A percentile compares a stretch with the other conserved stretches of the same genome.
Evolutionary conservation across 1,284 basidiomycete genomes (phyloP).

Genomic region (Fomitopsis palustris): DNA sequence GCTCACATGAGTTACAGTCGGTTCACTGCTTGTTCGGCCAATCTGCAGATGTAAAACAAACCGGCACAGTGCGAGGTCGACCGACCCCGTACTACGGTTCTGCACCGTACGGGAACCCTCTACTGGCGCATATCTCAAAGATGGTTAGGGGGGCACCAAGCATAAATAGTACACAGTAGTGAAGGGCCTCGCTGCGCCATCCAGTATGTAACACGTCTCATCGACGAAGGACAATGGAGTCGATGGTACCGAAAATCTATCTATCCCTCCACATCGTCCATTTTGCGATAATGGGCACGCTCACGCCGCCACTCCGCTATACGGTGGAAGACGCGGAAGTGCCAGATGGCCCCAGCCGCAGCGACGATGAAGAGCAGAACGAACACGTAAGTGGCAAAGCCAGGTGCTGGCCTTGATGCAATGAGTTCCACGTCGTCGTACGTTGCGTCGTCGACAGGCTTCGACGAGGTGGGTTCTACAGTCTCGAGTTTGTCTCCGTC

Average conservation of each 20-base stretch:
- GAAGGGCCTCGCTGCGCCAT: too few species aligned
- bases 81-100: too few species aligned
- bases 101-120: too few species aligned
- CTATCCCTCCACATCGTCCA: conserved; percentile 53
- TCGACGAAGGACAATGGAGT: not conserved
- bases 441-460: conserved; percentile 1
- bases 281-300: conserved; percentile 43
- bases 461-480: conserved; percentile 3
- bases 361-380: conserved; percentile 14
- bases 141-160: too few species aligned
- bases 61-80: not conserved
- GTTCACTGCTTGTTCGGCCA: not conserved
- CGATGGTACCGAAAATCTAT: not conserved
- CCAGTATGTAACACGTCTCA: not conserved
- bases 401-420: conserved; percentile 19
- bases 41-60: not conserved
- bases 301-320: conserved; percentile 31
- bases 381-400: conserved; percentile 17
- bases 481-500: conserved; percentile 6
- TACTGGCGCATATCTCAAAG: too few species aligned
- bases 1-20: not conserved
- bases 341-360: conserved; percentile 50
- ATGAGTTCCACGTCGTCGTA: conserved; percentile 9
- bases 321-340: conserved; percentile 45
- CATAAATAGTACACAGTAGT: too few species aligned